Base-by-base conservation (phyloP, 2,329 filamentous ascomycete species). In the Venturiaceae sp. region DNA sequence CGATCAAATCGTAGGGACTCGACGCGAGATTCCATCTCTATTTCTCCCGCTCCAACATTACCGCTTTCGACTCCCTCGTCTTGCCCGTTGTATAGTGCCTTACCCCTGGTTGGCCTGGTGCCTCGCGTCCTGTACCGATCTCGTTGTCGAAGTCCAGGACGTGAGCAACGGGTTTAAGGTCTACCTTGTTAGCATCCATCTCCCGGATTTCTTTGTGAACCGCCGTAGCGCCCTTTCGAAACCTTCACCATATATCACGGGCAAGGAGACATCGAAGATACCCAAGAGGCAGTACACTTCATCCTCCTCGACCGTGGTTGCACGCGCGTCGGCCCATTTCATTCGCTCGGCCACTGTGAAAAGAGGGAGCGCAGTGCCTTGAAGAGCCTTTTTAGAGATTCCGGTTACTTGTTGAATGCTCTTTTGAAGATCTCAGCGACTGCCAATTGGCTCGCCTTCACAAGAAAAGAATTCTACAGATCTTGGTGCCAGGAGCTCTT, bases 361-460 rank as follows among this genome's bases (percentile, higher is more conserved):
- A 9, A 32, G 6, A 26, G 30, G 34, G 8, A 58, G 32, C 6
- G 9, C 13, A 7, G 26, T 16, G 26, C 52, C 26, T 54, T 28
- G 8, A 28, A 54, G 26, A 8, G 28, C 52, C 33, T 32, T 21
- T 16, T 28, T 34, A 28, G 13, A 28, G 16, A 54, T 14, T 21
- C 21, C 63, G 11, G 67, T 68, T 16, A 62, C 60, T 3, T 62
- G 59, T 5, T 63, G 63, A 3, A 69, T 37, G 23, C 66, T 64
- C 23, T 64, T 59, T 5, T 65, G 28, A n/a, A 66, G 64, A 23
- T 65, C 64, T 5, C 59, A 47, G 46, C 68, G 69, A 47, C 64
- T 65, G 13, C 67, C 66, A 54, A 69, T 63, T 13, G 62, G 61
- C 3, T 62, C 60, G 64, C 67, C 67, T 34, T 68, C 64, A 26